Evolutionary conservation across 495 filamentous ascomycete genomes (phyloP), one percentile per base, ranked within the genome.

Genomic region (Neurospora sublineolata): DNA sequence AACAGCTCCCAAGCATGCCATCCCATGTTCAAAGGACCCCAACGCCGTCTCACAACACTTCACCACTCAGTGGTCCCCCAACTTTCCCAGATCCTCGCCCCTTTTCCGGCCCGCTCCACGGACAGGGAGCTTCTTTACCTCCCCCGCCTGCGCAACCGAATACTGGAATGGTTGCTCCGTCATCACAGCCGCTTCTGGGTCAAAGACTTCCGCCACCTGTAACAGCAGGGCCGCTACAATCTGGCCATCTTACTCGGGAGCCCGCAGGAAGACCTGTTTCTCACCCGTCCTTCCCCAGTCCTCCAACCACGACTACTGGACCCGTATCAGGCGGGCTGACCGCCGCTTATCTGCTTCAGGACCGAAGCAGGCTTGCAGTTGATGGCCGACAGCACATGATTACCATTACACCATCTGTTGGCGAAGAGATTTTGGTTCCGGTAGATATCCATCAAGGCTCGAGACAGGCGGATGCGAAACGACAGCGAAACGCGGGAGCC

Each of bases 401-500:
- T 73, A 82, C 77, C 38, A 83, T 80, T 42, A 82, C 74, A 67
- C 82, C 76, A 42, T 72, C 58, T 70, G 78, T 73, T 76, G 86
- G 87, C 12, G 82, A 84, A 64, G 77, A 83, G 38, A 80, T 86
- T 74, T 79, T 78, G 80, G 91, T 94, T 71, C 88, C 89, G 70
- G 88, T 93, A 72, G 83, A 96, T 76, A 86, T 92, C 74, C 92
- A 93, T 73, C 89, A 90, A 73, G 94, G 90, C 27, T 97, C 92
- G 71, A 93, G 91, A 73, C 89, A 89, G 74, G 91, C 93, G 75
- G 93, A 96, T 73, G 93, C 97, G 82, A 98, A 97, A 81, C 86
- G 93, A 68, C 92, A 93, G 82, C 90, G 93, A 46, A 99, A 99
- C 78, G 97, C 96, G 68, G 93, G 92, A 60, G 95, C 95, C 9